These are phyloP conservation scores for Tuber magnatum DNA, from an alignment of 495 filamentous ascomycete species.

Conservation along the genomic window DNA sequence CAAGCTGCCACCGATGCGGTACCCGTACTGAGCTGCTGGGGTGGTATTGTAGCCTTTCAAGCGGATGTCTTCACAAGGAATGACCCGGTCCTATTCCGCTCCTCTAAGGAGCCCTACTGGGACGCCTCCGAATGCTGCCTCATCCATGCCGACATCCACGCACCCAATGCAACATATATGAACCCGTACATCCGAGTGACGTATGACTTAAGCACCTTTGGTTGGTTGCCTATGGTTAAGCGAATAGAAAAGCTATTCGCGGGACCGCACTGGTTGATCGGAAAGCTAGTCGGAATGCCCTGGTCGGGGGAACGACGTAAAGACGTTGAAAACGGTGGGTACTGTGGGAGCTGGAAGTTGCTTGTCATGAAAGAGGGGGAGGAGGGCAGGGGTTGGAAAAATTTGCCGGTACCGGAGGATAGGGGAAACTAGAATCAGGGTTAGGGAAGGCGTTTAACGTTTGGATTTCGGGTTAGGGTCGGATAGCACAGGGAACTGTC, in stretches of 20 bases:
- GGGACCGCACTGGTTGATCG: constrained; percentile 51
- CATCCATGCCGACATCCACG: constrained; percentile 63
- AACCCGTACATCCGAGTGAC: constrained; percentile 68
- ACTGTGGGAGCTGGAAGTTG: constrained; percentile 53
- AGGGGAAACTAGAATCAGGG: neutral
- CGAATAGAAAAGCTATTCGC: constrained; percentile 56
- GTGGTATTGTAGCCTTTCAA: constrained; percentile 73
- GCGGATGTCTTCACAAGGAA: constrained; percentile 51
- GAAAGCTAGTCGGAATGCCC: constrained; percentile 50
- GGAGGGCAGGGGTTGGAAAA: constrained; percentile 53
- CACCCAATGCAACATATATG: constrained; percentile 56
- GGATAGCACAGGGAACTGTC: neutral
- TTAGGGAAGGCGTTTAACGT: neutral
- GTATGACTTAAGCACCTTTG: constrained; percentile 51
- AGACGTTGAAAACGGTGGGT: constrained; percentile 53
- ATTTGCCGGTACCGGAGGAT: constrained; percentile 36
- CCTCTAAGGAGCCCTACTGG: constrained; percentile 59
- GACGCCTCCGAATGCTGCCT: constrained; percentile 76
- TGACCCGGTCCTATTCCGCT: constrained; percentile 56
- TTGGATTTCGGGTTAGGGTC: neutral
- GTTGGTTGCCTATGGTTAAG: constrained; percentile 51
- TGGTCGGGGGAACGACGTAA: constrained; percentile 53
- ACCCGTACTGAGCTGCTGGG: constrained; percentile 70
- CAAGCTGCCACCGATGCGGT: constrained; percentile 60
- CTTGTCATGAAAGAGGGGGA: constrained; percentile 52